Evolutionary conservation across 805 yeast genomes (phyloP).

Genomic region (Hanseniaspora valbyensis): DNA sequence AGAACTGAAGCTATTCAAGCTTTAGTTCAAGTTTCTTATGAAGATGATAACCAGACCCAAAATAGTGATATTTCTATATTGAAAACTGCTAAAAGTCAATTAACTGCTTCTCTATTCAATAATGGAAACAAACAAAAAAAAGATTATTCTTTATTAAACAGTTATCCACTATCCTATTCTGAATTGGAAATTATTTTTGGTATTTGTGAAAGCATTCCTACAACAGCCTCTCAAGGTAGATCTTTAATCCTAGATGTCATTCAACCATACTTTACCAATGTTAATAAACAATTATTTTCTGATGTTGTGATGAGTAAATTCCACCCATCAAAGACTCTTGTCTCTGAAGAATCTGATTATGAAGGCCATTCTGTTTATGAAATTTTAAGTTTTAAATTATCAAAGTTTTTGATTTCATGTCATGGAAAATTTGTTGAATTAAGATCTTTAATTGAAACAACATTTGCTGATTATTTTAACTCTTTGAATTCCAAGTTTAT

Average conservation of each 20-base stretch:
- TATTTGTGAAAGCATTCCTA: slow-evolving; percentile 33
- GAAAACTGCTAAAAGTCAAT: slow-evolving; percentile 13
- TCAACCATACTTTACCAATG: slow-evolving; percentile 38
- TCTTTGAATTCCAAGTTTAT: slow-evolving; percentile 14
- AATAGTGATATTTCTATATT: background rate
- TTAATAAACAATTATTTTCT: slow-evolving; percentile 41
- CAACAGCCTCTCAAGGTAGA: slow-evolving; percentile 31
- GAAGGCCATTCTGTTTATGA: slow-evolving; percentile 33
- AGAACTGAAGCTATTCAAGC: slow-evolving; percentile 11
- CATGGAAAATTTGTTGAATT: slow-evolving; percentile 25
- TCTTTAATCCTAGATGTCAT: slow-evolving; percentile 34
- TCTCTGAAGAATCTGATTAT: slow-evolving; percentile 18
- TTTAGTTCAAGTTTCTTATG: slow-evolving; percentile 10
- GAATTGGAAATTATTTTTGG: slow-evolving; percentile 48
- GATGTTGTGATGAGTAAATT: slow-evolving; percentile 27
- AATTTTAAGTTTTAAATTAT: slow-evolving; percentile 29
- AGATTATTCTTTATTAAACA: slow-evolving; percentile 5
- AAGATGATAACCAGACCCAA: background rate
- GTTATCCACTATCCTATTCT: slow-evolving; percentile 38
- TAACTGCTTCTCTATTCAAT: slow-evolving; percentile 6
- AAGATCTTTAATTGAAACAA: slow-evolving; percentile 16
- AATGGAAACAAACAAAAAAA: background rate
- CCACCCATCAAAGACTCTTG: slow-evolving; percentile 19
- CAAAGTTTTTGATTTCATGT: slow-evolving; percentile 26
- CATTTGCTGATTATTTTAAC: slow-evolving; percentile 17